phyloP scores from a whole-genome alignment of 2,329 filamentous ascomycete genomes.

The Blastomyces emzantsi region DNA sequence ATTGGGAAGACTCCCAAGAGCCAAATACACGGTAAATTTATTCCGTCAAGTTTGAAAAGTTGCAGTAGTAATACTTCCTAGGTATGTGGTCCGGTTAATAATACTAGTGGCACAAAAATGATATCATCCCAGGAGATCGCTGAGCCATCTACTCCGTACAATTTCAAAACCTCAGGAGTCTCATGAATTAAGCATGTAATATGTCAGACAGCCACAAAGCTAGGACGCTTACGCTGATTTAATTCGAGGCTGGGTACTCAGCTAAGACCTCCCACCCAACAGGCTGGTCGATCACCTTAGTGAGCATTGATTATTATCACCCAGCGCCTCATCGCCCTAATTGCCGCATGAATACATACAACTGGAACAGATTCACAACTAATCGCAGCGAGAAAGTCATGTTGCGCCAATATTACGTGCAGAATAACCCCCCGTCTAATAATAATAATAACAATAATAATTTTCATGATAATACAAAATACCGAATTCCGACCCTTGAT shows the following conservation, averaged over 20 bases:
- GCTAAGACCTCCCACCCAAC: not conserved
- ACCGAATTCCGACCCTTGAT: not conserved
- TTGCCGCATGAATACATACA: not conserved
- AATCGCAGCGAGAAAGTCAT: not conserved
- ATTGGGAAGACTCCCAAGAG: not conserved
- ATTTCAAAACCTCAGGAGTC: not conserved
- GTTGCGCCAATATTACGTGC: not conserved
- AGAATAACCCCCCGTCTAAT: not conserved
- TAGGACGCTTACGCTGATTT: not conserved
- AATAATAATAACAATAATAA: not conserved
- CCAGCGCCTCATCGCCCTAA: not conserved
- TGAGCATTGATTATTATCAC: not conserved
- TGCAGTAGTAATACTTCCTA: not conserved
- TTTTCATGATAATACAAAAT: not conserved
- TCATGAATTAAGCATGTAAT: not conserved
- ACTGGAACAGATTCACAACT: not conserved
- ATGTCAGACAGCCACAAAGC: not conserved
- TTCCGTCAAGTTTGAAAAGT: not conserved
- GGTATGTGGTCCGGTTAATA: not conserved
- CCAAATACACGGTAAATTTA: not conserved
- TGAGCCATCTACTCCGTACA: no score
- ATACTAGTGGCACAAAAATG: not conserved
- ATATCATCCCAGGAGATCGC: not conserved
- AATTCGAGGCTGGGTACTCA: not conserved
- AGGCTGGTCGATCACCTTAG: not conserved